phyloP scores from a whole-genome alignment of 768 basidiomycete genomes.

The Mycena venus region DNA sequence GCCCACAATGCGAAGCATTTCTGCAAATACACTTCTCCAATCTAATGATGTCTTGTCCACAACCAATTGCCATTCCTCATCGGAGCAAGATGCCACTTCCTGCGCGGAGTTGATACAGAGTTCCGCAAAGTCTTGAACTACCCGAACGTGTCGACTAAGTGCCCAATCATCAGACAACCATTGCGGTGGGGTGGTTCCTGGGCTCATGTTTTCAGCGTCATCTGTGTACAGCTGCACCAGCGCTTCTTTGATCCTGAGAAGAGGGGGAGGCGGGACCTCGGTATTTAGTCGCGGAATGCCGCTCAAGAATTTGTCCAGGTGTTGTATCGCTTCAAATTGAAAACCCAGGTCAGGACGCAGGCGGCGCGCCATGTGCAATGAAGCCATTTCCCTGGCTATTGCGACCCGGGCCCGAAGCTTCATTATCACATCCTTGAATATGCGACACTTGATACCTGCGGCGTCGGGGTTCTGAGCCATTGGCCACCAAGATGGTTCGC shows the following conservation, averaged over 20 bases:
- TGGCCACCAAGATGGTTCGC: background rate
- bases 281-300: background rate
- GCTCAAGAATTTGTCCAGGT: constrained; percentile 1
- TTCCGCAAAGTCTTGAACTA: constrained; percentile 5
- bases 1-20: constrained; percentile 2
- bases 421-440: background rate
- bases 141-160: background rate
- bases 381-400: background rate
- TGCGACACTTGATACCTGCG: background rate
- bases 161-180: background rate
- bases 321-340: background rate
- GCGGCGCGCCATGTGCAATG: background rate
- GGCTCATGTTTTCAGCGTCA: background rate
- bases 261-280: constrained; percentile 1
- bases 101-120: constrained; percentile 2
- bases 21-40: too few relatives aligned
- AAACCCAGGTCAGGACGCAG: background rate
- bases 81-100: constrained; percentile 8
- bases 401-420: constrained; percentile 3
- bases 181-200: background rate
- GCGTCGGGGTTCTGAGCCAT: constrained; percentile 1
- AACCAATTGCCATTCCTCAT: background rate
- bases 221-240: background rate
- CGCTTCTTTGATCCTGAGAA: background rate
- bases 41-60: background rate